Evolutionary conservation across 106 monocot species (phyloP).

Genomic region (Narthecium ossifragum): DNA sequence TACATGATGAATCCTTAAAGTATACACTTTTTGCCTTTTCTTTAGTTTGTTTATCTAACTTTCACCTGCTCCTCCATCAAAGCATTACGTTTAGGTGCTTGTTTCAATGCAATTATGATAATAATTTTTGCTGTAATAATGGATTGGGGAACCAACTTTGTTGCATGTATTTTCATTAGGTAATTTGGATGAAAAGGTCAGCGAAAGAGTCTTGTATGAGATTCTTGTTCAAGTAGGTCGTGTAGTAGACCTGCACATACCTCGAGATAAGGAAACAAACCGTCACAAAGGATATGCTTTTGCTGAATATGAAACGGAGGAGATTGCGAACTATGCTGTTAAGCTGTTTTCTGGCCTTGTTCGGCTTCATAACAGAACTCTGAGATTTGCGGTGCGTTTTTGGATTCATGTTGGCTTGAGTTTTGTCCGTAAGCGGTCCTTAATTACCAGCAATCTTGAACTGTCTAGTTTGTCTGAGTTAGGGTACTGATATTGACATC

Average conservation of each 20-base stretch:
- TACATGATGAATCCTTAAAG: too few species aligned
- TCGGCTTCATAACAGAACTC: conserved; percentile 58
- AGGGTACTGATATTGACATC: too few species aligned
- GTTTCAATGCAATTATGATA: too few species aligned
- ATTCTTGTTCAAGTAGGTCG: conserved; percentile 89
- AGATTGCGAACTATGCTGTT: conserved; percentile 88
- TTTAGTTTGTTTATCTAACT: too few species aligned
- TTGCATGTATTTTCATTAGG: conserved; percentile 42
- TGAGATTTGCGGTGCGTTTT: conserved; percentile 86
- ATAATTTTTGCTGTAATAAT: too few species aligned
- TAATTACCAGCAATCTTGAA: too few species aligned
- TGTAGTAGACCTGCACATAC: conserved; percentile 80
- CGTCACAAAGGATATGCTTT: conserved; percentile 81
- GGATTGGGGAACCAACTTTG: neutral
- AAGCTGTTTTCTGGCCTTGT: conserved; percentile 86
- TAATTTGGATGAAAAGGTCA: conserved; percentile 96
- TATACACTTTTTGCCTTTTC: too few species aligned
- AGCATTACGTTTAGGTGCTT: too few species aligned
- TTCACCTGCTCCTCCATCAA: too few species aligned
- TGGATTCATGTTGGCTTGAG: neutral
- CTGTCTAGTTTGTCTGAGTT: too few species aligned
- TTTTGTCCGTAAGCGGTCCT: too few species aligned
- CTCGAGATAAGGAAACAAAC: conserved; percentile 77
- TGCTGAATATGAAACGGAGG: conserved; percentile 84
- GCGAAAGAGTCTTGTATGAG: conserved; percentile 82